These are phyloP conservation scores for Septoria linicola DNA, from an alignment of 2,329 filamentous ascomycete genomes.

Conservation along the genomic window DNA sequence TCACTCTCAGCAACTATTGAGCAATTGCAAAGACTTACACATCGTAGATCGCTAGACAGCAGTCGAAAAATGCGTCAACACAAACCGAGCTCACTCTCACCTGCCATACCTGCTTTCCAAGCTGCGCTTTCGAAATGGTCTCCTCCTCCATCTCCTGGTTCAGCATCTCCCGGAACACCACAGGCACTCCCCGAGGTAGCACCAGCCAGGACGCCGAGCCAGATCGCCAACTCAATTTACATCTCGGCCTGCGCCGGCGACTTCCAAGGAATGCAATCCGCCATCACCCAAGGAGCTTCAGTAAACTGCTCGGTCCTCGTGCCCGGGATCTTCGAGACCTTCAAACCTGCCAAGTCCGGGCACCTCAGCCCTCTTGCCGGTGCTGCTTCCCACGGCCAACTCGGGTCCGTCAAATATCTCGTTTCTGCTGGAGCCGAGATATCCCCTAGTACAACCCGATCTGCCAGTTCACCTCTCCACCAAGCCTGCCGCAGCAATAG, in stretches of 20 bases:
- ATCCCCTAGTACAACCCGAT: constrained; percentile 31
- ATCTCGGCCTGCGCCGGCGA: constrained; percentile 35
- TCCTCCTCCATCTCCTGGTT: constrained; percentile 33
- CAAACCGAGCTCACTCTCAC: constrained; percentile 24
- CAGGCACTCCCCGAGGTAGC: constrained; percentile 16
- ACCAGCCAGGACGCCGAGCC: constrained; percentile 15
- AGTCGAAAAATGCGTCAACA: constrained; percentile 19
- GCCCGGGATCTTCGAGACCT: constrained; percentile 34
- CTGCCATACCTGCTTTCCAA: constrained; percentile 30
- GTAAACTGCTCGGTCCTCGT: constrained; percentile 32
- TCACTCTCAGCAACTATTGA: background rate
- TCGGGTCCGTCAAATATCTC: constrained; percentile 31
- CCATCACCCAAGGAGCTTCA: constrained; percentile 32
- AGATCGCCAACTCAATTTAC: constrained; percentile 32
- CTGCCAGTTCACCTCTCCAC: constrained; percentile 35
- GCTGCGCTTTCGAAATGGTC: constrained; percentile 34
- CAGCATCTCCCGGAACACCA: constrained; percentile 29
- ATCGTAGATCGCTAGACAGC: background rate
- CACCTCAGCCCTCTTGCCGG: constrained; percentile 36
- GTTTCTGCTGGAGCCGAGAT: constrained; percentile 33
- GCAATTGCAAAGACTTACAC: background rate
- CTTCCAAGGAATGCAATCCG: constrained; percentile 29
- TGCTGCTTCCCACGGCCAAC: constrained; percentile 34
- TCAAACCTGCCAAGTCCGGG: constrained; percentile 38
- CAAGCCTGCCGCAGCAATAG: constrained; percentile 35